Evolutionary conservation across 1,284 basidiomycete genomes (phyloP), one percentile per base, ranked within the genome.

Genomic region (Cutaneotrichosporon sp.): DNA sequence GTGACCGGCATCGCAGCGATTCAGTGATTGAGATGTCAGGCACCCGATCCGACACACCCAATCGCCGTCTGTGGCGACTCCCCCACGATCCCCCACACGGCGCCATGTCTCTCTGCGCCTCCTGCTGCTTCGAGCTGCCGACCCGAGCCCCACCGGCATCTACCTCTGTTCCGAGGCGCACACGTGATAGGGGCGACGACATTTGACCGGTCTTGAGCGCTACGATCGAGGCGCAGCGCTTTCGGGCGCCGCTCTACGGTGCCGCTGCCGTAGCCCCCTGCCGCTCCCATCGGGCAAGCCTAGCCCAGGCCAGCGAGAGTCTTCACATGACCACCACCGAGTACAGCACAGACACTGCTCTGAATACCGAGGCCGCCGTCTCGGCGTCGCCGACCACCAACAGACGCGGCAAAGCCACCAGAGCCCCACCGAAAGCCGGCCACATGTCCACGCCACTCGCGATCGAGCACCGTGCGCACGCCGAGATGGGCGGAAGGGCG

Each of bases 41-140:
- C 46, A 56, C 46, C 55, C 55, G 55, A 56, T 29, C 55, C 55
- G 55, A 42, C 38, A 42, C 18, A 18, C 38, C 38, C 18, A 18
- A n/a, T 18, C 38, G 38, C 18, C 18, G 38, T 1, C 7, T n/a
- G 38, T 4, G 34, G 1, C 34, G 10, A 11, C 4, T 36, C 16
- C 34, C 34, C 38, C 36, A 16, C 36, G 13, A n/a, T 38, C 18
- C 36, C 4, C 36, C 36, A 38, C 36, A 38, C 36, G 6, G 33
- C 33, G 33, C 33, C 13, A 33, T 1, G 33, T 33, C 13, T 9
- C 13, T 33, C 33, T 4, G 13, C 33, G n/a, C n/a, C n/a, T n/a
- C n/a, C n/a, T n/a, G n/a, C n/a, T n/a, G n/a, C n/a, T n/a, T n/a
- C n/a, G n/a, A n/a, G 2, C 16, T 3, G 18, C 38, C 18, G 38